Base-by-base conservation (phyloP, 768 basidiomycete genomes). In the Chalciporus sphaerocephalus region DNA sequence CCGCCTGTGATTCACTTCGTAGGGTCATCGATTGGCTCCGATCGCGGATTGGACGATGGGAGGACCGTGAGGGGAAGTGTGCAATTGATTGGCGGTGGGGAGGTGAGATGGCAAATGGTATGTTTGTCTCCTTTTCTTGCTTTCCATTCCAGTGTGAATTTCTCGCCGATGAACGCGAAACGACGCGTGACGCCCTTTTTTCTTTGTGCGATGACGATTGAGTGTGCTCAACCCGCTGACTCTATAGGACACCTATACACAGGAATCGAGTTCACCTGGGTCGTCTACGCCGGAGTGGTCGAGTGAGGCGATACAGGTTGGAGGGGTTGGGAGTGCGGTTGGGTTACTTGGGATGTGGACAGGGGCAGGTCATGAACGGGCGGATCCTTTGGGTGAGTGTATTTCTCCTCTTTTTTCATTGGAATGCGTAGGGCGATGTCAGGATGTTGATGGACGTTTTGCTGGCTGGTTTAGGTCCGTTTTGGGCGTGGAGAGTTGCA, bases 301-400 rank as follows among this genome's bases (percentile, higher is more conserved):
- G 2, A 74, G 70, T 11, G 80, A 83, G 48, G 76, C 71, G n/a
- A 63, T 82, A 0, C 80, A 83, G 48, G 58, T 81, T 10, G 81
- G 81, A 11, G 73, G 72, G 2, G 61, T 76, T 13, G 78, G 77
- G 6, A 76, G 76, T n/a, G 72, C 71, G 0, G 55, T 69, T 17
- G 81, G 81, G 8, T 58, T 79, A 2, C 62, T 83, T 2, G 80
- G 79, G 7, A 54, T 73, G 64, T 81, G 79, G 79, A 80, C 80
- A 0, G 75, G 76, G 7, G 73, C 72, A 12, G 56, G 56, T 15
- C 79, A 80, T 50, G 73, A 74, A 48, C 45, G 47, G 4, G 59
- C 58, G 5, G 74, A 74, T 52, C 74, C 74, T 2, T 51, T 76
- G 2, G 77, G 75, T 69, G 50, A 61, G 64, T 52, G 11, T 20